phyloP scores from a whole-genome alignment of 176 grass and related monocot genomes.

The Ananas comosus region DNA sequence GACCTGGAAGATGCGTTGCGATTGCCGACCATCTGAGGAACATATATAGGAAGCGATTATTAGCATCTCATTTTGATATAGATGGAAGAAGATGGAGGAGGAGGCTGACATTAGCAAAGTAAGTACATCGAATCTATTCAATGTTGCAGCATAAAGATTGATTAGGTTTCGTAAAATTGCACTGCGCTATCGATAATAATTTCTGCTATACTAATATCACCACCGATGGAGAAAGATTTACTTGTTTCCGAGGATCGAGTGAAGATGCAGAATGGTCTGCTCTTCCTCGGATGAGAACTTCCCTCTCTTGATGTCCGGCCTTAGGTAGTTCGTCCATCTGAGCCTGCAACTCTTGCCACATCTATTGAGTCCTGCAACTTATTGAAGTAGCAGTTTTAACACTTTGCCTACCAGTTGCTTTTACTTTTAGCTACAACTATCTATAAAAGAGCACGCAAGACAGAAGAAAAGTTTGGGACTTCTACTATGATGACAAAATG shows the following conservation, averaged over 20 bases:
- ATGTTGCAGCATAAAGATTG: no score
- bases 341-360: conserved; percentile 46
- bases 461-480: no score
- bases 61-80: neutral
- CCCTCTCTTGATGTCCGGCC: conserved; percentile 47
- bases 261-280: conserved; percentile 27
- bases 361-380: conserved; percentile 27
- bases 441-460: no score
- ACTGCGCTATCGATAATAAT: no score
- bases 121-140: no score
- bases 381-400: neutral
- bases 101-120: no score
- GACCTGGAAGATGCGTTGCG: conserved; percentile 31
- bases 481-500: no score
- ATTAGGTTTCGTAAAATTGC: no score
- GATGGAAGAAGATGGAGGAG: no score
- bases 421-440: no score
- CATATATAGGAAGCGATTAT: neutral
- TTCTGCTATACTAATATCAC: neutral
- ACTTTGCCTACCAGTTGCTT: neutral
- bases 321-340: conserved; percentile 40
- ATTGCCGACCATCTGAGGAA: conserved; percentile 35
- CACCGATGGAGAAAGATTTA: conserved; percentile 1
- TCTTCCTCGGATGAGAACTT: conserved; percentile 35
- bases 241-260: conserved; percentile 42